Conservation (phyloP, 257 asterid species). For the Prunella vulgaris region DNA sequence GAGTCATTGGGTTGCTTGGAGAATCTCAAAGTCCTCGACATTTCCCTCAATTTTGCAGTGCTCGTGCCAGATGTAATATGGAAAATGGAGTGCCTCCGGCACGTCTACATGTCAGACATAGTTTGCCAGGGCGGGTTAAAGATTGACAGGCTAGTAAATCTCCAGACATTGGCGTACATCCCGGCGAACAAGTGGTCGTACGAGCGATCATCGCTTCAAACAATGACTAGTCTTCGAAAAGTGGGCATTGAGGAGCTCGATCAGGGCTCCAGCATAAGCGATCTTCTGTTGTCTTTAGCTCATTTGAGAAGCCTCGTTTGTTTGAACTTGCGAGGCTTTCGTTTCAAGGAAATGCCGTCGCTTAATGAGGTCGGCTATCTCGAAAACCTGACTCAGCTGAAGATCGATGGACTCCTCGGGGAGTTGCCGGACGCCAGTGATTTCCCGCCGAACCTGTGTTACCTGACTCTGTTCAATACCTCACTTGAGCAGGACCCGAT, state of each 20-base stretch:
- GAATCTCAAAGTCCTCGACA: too few species aligned
- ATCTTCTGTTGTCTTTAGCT: neutral
- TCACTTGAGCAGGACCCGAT: too few species aligned
- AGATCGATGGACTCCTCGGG: neutral
- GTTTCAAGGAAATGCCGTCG: neutral
- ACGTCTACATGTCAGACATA: too few species aligned
- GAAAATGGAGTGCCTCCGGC: too few species aligned
- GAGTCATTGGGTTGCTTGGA: too few species aligned
- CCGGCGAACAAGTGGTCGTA: neutral
- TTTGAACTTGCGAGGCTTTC: neutral
- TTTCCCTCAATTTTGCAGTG: too few species aligned
- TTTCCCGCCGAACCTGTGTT: constrained; percentile 22
- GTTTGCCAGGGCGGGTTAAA: too few species aligned
- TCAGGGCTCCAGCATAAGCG: neutral
- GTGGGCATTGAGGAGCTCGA: constrained; percentile 5
- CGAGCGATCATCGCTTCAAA: neutral
- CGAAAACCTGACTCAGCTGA: neutral
- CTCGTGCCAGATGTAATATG: too few species aligned
- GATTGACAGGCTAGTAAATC: too few species aligned
- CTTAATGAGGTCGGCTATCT: neutral
- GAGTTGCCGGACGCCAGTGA: neutral
- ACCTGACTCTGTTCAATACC: constrained; percentile 11
- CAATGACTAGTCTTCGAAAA: too few species aligned
- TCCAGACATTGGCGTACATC: too few species aligned
- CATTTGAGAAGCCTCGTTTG: neutral